Base-by-base conservation (phyloP, 805 yeast species). In the Candida patagonica region DNA sequence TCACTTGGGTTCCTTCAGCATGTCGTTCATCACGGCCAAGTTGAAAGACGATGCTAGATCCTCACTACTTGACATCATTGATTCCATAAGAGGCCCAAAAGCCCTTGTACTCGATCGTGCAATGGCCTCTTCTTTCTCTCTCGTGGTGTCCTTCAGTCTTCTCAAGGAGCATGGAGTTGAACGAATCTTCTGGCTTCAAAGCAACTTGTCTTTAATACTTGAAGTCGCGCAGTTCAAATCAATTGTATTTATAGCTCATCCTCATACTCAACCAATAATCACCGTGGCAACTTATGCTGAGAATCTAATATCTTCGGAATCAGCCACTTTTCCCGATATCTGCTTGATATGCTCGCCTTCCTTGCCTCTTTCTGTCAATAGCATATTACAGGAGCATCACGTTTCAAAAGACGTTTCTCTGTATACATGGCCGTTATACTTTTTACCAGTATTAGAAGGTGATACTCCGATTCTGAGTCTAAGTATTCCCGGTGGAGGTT, bases 101-200 rank as follows among this genome's bases (percentile, higher is more conserved):
- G 31, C 56, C 30, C 37, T 71, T 40, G 48, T 69, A 12, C 55
- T 76, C 25, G 80, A 78, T 43, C 61, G 62, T 24, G 51, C 57
- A 3, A 52, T 78, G 27, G 65, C 80, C 2, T 60, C 71, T 1
- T 52, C 71, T 9, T 57, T 80, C 41, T 74, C 80, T 52, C 62
- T 62, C 26, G 59, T 78, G 26, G 69, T 77, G 9, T 73, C 80
- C 8, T 78, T 78, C 54, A 67, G 73, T 40, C 53, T 57, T 6
- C 62, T 80, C 23, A 73, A 73, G 49, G 63, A 64, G 27, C 63
- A 59, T 27, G 78, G 76, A 38, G 71, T 80, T 36, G 65, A 62
- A 24, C 62, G 61, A 36, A 64, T 74, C 4, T 58, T 65, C 31
- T 74, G 79, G 73, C 60, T 74, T 17, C 58, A 53, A 42, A 48